phyloP scores from a whole-genome alignment of 1,139 yeast species.

The Pichia sp. region DNA sequence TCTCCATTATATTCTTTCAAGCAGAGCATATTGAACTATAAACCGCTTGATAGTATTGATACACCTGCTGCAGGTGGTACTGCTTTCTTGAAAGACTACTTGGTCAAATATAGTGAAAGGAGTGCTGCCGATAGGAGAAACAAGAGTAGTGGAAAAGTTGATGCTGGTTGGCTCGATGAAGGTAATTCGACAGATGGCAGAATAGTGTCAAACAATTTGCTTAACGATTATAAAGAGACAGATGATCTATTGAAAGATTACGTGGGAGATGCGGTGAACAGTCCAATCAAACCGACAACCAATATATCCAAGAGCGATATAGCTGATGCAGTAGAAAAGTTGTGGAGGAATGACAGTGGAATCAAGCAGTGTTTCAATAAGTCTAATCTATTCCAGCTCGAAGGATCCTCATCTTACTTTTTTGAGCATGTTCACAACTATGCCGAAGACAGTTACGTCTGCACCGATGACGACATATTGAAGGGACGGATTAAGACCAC shows the following conservation, averaged over 20 bases:
- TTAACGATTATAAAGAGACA: conserved; percentile 15
- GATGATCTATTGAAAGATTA: conserved; percentile 18
- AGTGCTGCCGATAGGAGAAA: conserved; percentile 42
- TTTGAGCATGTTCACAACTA: conserved; percentile 62
- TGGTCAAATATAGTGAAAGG: conserved; percentile 52
- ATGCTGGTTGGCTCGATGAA: conserved; percentile 36
- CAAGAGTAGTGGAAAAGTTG: conserved; percentile 51
- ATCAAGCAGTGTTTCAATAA: conserved; percentile 53
- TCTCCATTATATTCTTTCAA: conserved; percentile 41
- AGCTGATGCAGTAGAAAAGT: conserved; percentile 56
- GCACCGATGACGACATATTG: conserved; percentile 76
- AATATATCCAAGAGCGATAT: conserved; percentile 35
- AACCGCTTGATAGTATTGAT: conserved; percentile 56
- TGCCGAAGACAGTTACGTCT: conserved; percentile 57
- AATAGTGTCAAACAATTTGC: conserved; percentile 3
- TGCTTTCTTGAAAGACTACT: conserved; percentile 56
- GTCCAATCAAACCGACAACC: conserved; percentile 1
- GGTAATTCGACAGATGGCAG: conserved; percentile 6
- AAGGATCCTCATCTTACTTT: conserved; percentile 71
- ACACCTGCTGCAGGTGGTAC: conserved; percentile 66
- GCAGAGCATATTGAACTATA: conserved; percentile 45
- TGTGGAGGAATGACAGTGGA: conserved; percentile 70
- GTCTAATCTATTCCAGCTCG: conserved; percentile 75
- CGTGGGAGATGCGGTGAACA: conserved; percentile 7
- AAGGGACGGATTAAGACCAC: conserved; percentile 93